Base-by-base conservation (phyloP, 495 filamentous ascomycete species). In the Rhizodiscina lignyota region DNA sequence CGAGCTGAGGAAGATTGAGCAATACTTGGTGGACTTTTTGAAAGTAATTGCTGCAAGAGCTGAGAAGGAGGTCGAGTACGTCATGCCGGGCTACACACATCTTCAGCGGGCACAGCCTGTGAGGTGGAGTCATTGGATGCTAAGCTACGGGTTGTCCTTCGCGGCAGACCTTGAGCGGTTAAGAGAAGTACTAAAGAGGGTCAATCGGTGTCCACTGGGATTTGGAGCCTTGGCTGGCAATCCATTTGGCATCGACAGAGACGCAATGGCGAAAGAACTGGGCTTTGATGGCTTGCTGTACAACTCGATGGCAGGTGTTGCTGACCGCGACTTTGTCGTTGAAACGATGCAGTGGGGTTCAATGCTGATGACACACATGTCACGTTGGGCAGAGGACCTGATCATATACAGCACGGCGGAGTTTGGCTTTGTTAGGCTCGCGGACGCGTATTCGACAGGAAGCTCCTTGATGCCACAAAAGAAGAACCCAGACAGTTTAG, bases 391-490 rank as follows among this genome's bases (percentile, higher is more conserved):
- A 1, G 83, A 93, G 63, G 86, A 93, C 48, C 59, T 94, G 40
- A 91, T 93, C 54, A 77, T 89, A 58, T 93, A 89, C 66, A 78
- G 68, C 27, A 73, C 73, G 28, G 60, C 70, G 39, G 86, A 92
- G 55, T 92, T 91, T 45, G 72, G 77, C 32, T 92, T 84, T 50
- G 72, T 92, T 29, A 66, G 69, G 35, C 59, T 92, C 18, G 84
- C 84, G 5, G 85, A 94, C 49, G 79, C 81, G 1, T 92, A 91
- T 54, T 74, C 71, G 4, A 92, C 83, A 1, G 85, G 84, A 23
- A 78, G 71, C 40, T 82, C 74, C 13, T 59, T 93, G 28, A 92
- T 94, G 85, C 85, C 85, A 30, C 84, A 97, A 64, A 92, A 93
- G 64, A 72, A 74, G 63, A 78, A 80, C 53, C 65, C 71, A 31